These are phyloP conservation scores for Pseudogymnoascus pannorum DNA, from an alignment of 2,329 filamentous ascomycete genomes.

Conservation along the genomic window DNA sequence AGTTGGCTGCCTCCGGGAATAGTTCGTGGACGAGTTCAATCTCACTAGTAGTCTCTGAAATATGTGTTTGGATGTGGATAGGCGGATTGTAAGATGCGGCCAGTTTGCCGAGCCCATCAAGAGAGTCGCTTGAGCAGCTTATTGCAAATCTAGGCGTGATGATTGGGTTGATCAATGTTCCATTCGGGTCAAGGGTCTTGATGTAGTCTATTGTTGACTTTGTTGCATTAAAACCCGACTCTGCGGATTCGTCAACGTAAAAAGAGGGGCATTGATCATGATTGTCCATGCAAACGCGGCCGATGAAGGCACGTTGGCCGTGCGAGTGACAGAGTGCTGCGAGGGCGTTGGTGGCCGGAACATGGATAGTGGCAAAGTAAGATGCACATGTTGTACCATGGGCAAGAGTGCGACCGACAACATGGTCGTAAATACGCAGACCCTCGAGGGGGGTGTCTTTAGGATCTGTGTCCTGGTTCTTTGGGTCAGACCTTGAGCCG, in stretches of 20 bases:
- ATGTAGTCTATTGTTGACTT: slow-evolving; percentile 59
- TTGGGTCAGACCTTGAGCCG: slow-evolving; percentile 12
- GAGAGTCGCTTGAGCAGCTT: slow-evolving; percentile 50
- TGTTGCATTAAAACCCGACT: slow-evolving; percentile 49
- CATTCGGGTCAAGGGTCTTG: slow-evolving; percentile 54
- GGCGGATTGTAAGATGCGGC: slow-evolving; percentile 56
- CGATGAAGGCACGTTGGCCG: slow-evolving; percentile 86
- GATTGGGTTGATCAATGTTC: slow-evolving; percentile 65
- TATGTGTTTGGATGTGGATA: slow-evolving; percentile 67
- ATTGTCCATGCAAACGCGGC: slow-evolving; percentile 88
- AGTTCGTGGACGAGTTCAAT: slow-evolving; percentile 60
- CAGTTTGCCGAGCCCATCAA: slow-evolving; percentile 57
- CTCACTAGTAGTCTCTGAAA: slow-evolving; percentile 75
- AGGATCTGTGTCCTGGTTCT: background rate
- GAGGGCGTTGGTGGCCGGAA: slow-evolving; percentile 82
- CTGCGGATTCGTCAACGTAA: slow-evolving; percentile 70
- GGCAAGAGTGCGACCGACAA: slow-evolving; percentile 71
- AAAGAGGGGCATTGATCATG: slow-evolving; percentile 60
- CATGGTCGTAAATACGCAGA: slow-evolving; percentile 65
- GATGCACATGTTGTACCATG: slow-evolving; percentile 89
- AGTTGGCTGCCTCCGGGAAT: slow-evolving; percentile 58
- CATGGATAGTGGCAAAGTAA: slow-evolving; percentile 91
- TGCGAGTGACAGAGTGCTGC: slow-evolving; percentile 72
- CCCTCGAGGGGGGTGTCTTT: slow-evolving; percentile 44
- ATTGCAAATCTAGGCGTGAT: slow-evolving; percentile 68